Evolutionary conservation across 345 rosid genomes (phyloP), one percentile per base, ranked within the genome.

Genomic region (Salix caprea): DNA sequence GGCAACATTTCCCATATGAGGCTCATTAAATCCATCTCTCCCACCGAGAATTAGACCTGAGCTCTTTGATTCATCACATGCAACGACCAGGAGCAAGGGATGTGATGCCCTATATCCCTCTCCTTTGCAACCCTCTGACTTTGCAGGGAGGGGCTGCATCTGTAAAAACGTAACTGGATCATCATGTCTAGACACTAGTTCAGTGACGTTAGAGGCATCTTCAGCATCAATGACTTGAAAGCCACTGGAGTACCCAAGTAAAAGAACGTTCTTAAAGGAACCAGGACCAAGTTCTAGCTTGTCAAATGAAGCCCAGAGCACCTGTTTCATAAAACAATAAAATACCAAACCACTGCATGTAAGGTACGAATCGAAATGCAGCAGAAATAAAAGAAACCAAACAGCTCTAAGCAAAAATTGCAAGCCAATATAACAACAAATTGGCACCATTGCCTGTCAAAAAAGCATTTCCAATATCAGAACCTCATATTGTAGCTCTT

Each of bases 221-320:
- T 96, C 94, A 7, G 91, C 92, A 72, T 96, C 97, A 79, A 93
- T 89, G 67, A 96, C 96, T 87, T 96, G 98, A 82, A 96, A 93
- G 16, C 98, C 99, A 86, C 91, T 93, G 69, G 90, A 81, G 82
- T 96, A 96, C 39, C 98, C 99, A 76, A 93, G 92, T 78, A 96
- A 82, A 24, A 96, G 96, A 76, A 93, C 91, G 76, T 75, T 88
- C 77, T 83, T 91, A 85, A 83, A 91, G 46, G 84, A 85, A 62
- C 87, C 85, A 75, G 89, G 82, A 81, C 85, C 76, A 67, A 91
- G 87, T 80, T 89, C 92, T 74, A 96, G 74, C 72, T 72, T 86
- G 85, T 93, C 99, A 86, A 93, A 96, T 50, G 93, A 91, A 34
- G 92, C 90, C 96, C 97, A 96, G 16, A 93, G 82, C 56, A 93